Conservation (phyloP, 2,329 filamentous ascomycete genomes). For the Diaporthe sp. region DNA sequence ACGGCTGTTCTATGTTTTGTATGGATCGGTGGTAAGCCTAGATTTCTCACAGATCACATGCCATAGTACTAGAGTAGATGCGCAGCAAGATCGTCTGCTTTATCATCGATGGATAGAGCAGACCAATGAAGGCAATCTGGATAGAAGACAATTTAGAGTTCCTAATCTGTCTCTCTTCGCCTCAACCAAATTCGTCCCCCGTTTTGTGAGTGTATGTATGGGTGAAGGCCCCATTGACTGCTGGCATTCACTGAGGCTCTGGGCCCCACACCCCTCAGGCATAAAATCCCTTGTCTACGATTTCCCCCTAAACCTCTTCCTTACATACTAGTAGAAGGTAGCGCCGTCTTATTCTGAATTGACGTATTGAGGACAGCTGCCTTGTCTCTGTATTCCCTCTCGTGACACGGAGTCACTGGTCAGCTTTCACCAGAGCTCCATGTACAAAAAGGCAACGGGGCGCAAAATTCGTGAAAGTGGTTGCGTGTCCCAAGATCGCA, state of each 20-base stretch:
- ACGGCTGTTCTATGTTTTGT: conserved; percentile 60
- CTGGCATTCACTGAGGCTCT: no score
- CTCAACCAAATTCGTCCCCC: not conserved
- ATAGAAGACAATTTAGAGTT: not conserved
- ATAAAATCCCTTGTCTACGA: no score
- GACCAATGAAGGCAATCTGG: not conserved
- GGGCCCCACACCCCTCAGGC: no score
- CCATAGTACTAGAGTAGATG: not conserved
- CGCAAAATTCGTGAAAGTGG: not conserved
- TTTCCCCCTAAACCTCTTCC: no score
- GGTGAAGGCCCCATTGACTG: no score
- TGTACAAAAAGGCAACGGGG: no score
- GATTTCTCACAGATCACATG: conserved; percentile 47
- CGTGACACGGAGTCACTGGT: not conserved
- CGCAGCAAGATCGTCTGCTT: not conserved
- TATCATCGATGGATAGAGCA: no score
- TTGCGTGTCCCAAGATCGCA: not conserved
- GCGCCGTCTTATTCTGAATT: no score
- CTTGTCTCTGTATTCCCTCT: no score
- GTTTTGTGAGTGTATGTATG: no score
- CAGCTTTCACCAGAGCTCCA: not conserved
- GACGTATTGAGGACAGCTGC: no score
- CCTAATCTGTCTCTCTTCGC: not conserved
- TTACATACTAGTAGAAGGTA: no score
- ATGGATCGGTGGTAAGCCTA: conserved; percentile 61